Percentiles rank a stretch among this genome's conserved stretches.
These are phyloP conservation scores for Albugo candida DNA, from an alignment of 352 stramenopile genomes.

Conservation along the genomic window DNA sequence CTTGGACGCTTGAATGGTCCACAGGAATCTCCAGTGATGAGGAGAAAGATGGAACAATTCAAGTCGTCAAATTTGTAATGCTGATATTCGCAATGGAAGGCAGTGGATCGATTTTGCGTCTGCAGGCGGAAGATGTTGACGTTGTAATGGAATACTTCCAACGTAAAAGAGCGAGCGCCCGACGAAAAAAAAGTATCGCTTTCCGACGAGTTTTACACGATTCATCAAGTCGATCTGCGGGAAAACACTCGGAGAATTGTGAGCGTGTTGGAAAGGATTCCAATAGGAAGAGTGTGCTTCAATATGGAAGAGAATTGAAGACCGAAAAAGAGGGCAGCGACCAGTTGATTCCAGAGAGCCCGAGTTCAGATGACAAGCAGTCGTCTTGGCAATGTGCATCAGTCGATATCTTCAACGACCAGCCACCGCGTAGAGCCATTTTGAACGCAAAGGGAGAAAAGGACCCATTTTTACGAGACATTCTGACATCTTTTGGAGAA, in stretches of 20 bases:
- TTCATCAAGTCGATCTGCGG: not conserved
- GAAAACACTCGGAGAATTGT: not conserved
- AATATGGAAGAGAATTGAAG: no score
- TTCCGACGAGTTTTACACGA: not conserved
- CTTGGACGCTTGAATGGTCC: constrained; percentile 21
- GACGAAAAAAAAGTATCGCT: constrained; percentile 1
- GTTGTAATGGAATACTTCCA: constrained; percentile 24
- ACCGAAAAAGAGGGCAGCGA: no score
- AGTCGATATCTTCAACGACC: no score
- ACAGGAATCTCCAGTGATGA: not conserved
- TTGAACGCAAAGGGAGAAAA: not conserved
- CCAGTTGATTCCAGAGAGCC: no score
- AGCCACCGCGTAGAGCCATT: no score
- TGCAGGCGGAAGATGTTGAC: constrained; percentile 29
- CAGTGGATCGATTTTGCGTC: constrained; percentile 30
- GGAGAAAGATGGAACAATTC: constrained; percentile 8
- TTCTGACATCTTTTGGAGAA: no score
- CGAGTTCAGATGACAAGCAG: no score
- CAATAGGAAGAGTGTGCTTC: no score
- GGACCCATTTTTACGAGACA: no score
- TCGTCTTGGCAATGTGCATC: no score
- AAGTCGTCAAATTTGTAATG: constrained; percentile 51
- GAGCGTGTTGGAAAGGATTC: no score
- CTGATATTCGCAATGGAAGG: constrained; percentile 63
- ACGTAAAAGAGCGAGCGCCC: constrained; percentile 6